Percentiles rank a stretch among this genome's conserved stretches.
Conservation (phyloP, 352 stramenopile species). For the Globisporangium viniferum region DNA sequence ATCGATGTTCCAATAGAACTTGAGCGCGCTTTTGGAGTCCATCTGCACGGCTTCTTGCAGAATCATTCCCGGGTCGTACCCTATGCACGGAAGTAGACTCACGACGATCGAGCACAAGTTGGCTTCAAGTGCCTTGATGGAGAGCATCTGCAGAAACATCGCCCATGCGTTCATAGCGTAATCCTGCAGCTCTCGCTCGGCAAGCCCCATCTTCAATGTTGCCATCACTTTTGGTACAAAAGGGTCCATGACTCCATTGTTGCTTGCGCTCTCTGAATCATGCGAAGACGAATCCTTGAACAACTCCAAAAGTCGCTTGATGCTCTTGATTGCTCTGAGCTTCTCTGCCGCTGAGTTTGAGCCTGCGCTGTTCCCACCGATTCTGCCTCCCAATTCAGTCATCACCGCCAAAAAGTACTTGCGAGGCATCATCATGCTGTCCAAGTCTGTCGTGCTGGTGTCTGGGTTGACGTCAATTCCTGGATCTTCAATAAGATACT, state of each 20-base stretch:
- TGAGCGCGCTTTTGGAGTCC: slow-evolving; percentile 10
- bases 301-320: slow-evolving; percentile 65
- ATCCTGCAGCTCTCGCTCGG: slow-evolving; percentile 50
- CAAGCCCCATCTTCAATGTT: slow-evolving; percentile 76
- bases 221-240: slow-evolving; percentile 90
- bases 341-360: slow-evolving; percentile 32
- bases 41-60: slow-evolving; percentile 32
- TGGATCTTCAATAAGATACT: slow-evolving; percentile 36
- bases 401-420: slow-evolving; percentile 83
- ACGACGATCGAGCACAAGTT: slow-evolving; percentile 87
- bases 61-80: slow-evolving; percentile 36
- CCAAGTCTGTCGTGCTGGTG: slow-evolving; percentile 19
- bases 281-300: slow-evolving; percentile 33
- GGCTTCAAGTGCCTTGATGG: slow-evolving; percentile 69
- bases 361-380: slow-evolving; percentile 35
- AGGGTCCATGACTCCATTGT: slow-evolving; percentile 58
- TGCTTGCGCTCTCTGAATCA: slow-evolving; percentile 24
- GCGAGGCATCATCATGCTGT: slow-evolving; percentile 54
- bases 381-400: slow-evolving; percentile 70
- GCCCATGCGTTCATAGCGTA: slow-evolving; percentile 69
- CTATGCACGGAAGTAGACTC: slow-evolving; percentile 78
- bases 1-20: slow-evolving; percentile 38
- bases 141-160: slow-evolving; percentile 81
- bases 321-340: slow-evolving; percentile 69
- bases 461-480: slow-evolving; percentile 21